Conservation (phyloP, 495 filamentous ascomycete genomes). For the Wilcoxina mikolae region DNA sequence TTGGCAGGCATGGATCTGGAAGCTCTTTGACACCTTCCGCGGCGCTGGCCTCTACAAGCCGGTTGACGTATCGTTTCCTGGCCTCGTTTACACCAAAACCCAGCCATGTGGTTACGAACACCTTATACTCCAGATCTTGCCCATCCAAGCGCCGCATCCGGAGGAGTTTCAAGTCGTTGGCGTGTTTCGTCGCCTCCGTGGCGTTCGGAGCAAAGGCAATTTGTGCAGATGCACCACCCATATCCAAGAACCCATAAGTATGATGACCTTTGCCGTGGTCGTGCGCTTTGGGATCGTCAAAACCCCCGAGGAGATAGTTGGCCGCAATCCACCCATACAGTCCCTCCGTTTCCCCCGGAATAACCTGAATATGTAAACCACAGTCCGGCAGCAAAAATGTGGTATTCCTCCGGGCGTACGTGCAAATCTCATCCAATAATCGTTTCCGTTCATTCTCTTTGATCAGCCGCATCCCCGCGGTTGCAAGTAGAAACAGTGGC, state of each 20-base stretch:
- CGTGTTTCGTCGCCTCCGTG: conserved; percentile 81
- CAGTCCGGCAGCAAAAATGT: conserved; percentile 83
- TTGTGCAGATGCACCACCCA: conserved; percentile 94
- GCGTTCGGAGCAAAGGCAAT: conserved; percentile 93
- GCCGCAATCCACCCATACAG: conserved; percentile 97
- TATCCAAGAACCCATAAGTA: conserved; percentile 95
- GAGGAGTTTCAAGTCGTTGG: conserved; percentile 73
- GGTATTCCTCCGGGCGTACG: conserved; percentile 63
- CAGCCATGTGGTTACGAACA: conserved; percentile 94
- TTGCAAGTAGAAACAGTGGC: conserved; percentile 87
- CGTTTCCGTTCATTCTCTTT: conserved; percentile 52
- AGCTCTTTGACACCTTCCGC: conserved; percentile 45
- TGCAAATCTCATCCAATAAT: conserved; percentile 65
- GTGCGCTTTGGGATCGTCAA: conserved; percentile 63
- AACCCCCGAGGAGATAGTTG: conserved; percentile 93
- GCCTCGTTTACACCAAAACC: conserved; percentile 92
- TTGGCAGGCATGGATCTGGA: conserved; percentile 83
- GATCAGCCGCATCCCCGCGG: conserved; percentile 92
- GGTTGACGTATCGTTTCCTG: conserved; percentile 60
- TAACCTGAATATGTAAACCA: conserved; percentile 79
- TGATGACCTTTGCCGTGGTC: conserved; percentile 72
- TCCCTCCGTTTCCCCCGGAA: conserved; percentile 92
- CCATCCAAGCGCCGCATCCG: conserved; percentile 73
- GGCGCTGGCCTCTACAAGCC: conserved; percentile 46
- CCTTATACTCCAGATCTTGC: conserved; percentile 55